Percentiles rank a stretch among this genome's conserved stretches.
phyloP scores from a whole-genome alignment of 441 rosid genomes.

The Mallotus japonicus region DNA sequence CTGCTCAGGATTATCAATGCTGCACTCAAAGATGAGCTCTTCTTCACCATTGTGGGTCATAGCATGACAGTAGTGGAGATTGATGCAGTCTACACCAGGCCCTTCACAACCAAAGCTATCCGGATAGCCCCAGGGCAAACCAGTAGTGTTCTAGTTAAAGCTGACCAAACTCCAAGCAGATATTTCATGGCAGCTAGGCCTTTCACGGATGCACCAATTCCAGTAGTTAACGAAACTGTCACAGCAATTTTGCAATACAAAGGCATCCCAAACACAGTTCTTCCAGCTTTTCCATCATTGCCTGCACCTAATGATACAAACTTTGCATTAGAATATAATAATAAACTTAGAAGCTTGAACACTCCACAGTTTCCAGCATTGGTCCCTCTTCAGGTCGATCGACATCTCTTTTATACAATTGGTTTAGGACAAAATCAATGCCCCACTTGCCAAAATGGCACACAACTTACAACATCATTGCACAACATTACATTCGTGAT shows the following conservation, averaged over 20 bases:
- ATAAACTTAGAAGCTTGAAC: slow-evolving; percentile 45
- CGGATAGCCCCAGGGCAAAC: slow-evolving; percentile 89
- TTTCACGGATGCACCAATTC: slow-evolving; percentile 59
- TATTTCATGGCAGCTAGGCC: slow-evolving; percentile 74
- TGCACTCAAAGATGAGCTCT: slow-evolving; percentile 71
- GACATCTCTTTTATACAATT: slow-evolving; percentile 52
- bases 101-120: slow-evolving; percentile 58
- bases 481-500: slow-evolving; percentile 67
- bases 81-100: slow-evolving; percentile 68
- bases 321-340: slow-evolving; percentile 45
- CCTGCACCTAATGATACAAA: slow-evolving; percentile 46
- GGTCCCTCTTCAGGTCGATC: slow-evolving; percentile 47
- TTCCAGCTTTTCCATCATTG: slow-evolving; percentile 28
- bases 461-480: slow-evolving; percentile 63
- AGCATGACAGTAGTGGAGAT: slow-evolving; percentile 66
- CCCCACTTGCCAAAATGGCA: slow-evolving; percentile 58
- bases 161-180: slow-evolving; percentile 47
- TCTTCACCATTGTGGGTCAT: slow-evolving; percentile 72
- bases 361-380: slow-evolving; percentile 51
- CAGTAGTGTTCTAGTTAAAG: slow-evolving; percentile 66
- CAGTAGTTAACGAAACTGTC: slow-evolving; percentile 72
- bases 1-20: slow-evolving; percentile 69
- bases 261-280: slow-evolving; percentile 25
- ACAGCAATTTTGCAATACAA: slow-evolving; percentile 69
- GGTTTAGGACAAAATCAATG: slow-evolving; percentile 69